phyloP scores from a whole-genome alignment of 1,284 basidiomycete species.

The Papiliotrema terrestris region DNA sequence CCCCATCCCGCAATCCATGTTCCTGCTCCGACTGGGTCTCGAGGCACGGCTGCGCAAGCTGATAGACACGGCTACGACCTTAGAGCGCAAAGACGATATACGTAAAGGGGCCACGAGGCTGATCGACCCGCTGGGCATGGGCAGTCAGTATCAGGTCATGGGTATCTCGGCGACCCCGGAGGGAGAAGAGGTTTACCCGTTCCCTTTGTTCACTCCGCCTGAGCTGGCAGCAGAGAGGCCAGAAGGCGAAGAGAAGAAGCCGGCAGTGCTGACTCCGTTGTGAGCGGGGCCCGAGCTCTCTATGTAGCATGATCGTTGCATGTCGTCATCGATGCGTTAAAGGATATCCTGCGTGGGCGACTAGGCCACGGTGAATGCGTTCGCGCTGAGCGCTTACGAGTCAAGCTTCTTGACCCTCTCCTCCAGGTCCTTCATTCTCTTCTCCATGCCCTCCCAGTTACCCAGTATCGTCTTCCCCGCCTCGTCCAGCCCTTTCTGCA shows the following conservation, averaged over 20 bases:
- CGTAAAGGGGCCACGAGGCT: slow-evolving; percentile 53
- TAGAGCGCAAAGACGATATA: slow-evolving; percentile 54
- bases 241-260: background rate
- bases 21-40: slow-evolving; percentile 69
- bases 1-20: slow-evolving; percentile 65
- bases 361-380: no score
- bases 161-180: slow-evolving; percentile 43
- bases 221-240: no score
- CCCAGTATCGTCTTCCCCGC: slow-evolving; percentile 68
- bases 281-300: background rate
- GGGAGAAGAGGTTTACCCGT: slow-evolving; percentile 46
- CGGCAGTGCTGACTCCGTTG: background rate
- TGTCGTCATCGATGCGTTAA: no score
- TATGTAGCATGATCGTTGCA: no score
- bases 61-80: slow-evolving; percentile 52
- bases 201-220: slow-evolving; percentile 12
- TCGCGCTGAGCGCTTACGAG: no score
- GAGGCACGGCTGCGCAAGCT: slow-evolving; percentile 60
- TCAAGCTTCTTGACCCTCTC: slow-evolving; percentile 33
- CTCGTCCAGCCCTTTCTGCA: slow-evolving; percentile 68
- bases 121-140: slow-evolving; percentile 57
- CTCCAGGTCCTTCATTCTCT: slow-evolving; percentile 57
- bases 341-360: no score
- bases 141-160: slow-evolving; percentile 57
- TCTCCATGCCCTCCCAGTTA: slow-evolving; percentile 64